Evolutionary conservation across 331 rosid genomes (phyloP), one percentile per base, ranked within the genome.

Genomic region (Cydonia oblonga): DNA sequence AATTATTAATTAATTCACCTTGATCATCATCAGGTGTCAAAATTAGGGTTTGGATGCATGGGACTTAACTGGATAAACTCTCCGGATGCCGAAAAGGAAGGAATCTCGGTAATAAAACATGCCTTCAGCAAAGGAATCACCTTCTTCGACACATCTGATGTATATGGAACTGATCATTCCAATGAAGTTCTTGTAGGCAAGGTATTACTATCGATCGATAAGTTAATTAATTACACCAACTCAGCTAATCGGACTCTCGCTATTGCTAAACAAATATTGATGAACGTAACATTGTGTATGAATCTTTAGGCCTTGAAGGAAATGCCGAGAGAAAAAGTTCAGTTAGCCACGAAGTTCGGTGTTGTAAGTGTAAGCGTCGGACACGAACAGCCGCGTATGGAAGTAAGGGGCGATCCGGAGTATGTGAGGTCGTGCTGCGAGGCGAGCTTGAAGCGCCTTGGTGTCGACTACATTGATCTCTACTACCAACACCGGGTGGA

Each of bases 401-500:
- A 22, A 7, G 88, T 78, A 0, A 76, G 35, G 25, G 96, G 96
- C 64, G 80, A 72, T 22, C 90, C 91, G 9, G 84, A 90, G 57
- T 90, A 92, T 28, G 29, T 28, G 29, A 80, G 97, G 16, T 79
- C 87, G 6, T 87, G 92, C 71, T 83, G 92, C 25, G 95, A 87
- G 84, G 82, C 77, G 49, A 92, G 97, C 53, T 83, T 92, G 40
- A 80, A 81, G 59, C 88, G 96, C 8, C 97, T 92, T 44, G 91
- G 79, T 8, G 84, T 92, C 1, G 85, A 86, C 14, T 89, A 79
- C 82, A 89, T 92, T 18, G 97, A 92, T 75, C 92, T 92, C 52
- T 89, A 83, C 70, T 89, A 89, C 74, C 89, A 86, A 78, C 97
- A 92, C 77, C 87, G 96, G 2, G 26, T 81, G 10, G 96, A 92